Base-by-base conservation (phyloP, 139 green algal species). In the Zygnema circumcarinatum region DNA sequence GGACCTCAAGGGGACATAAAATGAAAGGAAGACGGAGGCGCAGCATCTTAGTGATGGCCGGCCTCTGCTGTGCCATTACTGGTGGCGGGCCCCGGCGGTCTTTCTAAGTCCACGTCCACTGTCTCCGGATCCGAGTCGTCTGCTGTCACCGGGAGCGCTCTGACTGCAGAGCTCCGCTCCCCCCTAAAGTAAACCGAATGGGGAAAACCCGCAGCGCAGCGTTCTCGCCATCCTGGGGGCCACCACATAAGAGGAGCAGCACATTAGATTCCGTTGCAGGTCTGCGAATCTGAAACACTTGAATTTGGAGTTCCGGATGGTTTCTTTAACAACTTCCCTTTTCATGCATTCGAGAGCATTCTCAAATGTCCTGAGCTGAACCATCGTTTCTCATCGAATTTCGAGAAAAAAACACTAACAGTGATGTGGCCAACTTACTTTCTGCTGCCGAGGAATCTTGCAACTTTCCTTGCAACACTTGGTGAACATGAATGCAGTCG, bases 111-210 rank as follows among this genome's bases (percentile, higher is more conserved):
- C 47, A 62, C 47, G 16, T 62, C 47, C 47, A 62, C 47, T 62
- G 47, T 62, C 16, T 62, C 47, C 47, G 47, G 16, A 25, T 62
- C 47, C 16, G 47, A 62, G 47, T 62, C 47, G 16, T 62, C 47
- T 25, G 47, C 16, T 62, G 47, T 85, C n/a, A 11, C 31, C 35
- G 83, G 69, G 29, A 89, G n/a, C 25, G 52, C 83, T 20, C 36
- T 76, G 2, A 89, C 83, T 75, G 22, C 75, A 25, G 83, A 89
- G 42, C 83, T 89, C 75, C 16, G 74, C 11, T 42, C 29, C n/a
- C 79, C 81, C n/a, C 68, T 47, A 40, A 90, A 90, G 2, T 38
- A 84, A 40, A 35, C 36, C 2, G 85, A 88, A 38, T 83, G 85
- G 7, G 85, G 85, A 76, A 88, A 90, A 32, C 16, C 22, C 38